Evolutionary conservation across 371 early-diverging fungal genomes (phyloP), one percentile per base, ranked within the genome.

Genomic region (Apophysomyces trapeziformis): DNA sequence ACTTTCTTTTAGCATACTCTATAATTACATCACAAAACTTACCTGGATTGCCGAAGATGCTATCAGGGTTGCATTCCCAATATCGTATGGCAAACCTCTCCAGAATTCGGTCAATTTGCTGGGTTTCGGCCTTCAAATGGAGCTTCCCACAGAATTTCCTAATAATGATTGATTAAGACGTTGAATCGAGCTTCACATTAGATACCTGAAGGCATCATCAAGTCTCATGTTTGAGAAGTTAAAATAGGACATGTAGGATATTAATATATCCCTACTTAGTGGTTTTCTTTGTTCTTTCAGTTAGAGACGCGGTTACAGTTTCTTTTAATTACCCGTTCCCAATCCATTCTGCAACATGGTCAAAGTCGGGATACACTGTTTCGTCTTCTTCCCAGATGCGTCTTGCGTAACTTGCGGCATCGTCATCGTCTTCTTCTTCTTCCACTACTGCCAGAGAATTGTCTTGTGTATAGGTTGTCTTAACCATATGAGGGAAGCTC

Each of bases 111-210:
- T 95, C 96, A 43, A 96, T 90, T 57, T 90, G 89, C 70, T 97
- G 98, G 4, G 96, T 87, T 79, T 97, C 98, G 7, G 94, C 98
- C 61, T 90, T 91, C 60, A 97, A 76, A 35, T 87, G 87, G 0
- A 96, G 77, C 35, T 91, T 89, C 38, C 85, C 80, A 66, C 95
- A 94, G 38, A 96, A 69, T n/a, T 72, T 80, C 64, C 79, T 73
- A 62, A 36, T 45, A 36, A 32, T 13, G 37, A 37, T 36, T 18
- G 12, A 16, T 50, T 12, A 18, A 9, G 21, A 50, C 21, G 3
- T 26, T 26, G 32, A 26, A 26, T 3, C 3, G 4, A 14, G 16
- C 64, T 32, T 58, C 21, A 0, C 35, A 5, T 58, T 16, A 9
- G 38, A 37, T 69, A 74, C 74, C 95, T 82, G 65, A 96, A 92